These are phyloP conservation scores for Cicer arietinum DNA, from an alignment of 306 rosid genomes.

Conservation along the genomic window DNA sequence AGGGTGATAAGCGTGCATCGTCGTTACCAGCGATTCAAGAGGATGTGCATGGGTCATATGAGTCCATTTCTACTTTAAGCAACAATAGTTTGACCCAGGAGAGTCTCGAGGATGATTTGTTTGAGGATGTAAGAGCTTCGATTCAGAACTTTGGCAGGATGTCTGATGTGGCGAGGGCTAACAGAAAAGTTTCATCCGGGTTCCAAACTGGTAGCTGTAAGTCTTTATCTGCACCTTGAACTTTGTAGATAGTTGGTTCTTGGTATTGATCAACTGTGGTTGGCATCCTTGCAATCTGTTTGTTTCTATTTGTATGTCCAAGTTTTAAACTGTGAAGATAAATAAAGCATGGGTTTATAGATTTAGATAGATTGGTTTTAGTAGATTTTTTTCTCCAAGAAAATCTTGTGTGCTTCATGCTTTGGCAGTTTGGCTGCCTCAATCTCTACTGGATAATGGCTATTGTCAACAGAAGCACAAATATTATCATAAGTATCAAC, in stretches of 20 bases:
- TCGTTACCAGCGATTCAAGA: conserved; percentile 66
- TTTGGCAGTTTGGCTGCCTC: not conserved
- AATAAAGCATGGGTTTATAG: not conserved
- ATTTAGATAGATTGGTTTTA: not conserved
- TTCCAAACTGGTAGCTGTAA: conserved; percentile 50
- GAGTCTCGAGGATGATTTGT: conserved; percentile 66
- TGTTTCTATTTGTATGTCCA: not conserved
- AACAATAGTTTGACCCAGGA: conserved; percentile 73
- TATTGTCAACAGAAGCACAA: not conserved
- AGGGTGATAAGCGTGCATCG: conserved; percentile 36
- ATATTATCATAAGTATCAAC: not conserved
- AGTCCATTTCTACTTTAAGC: conserved; percentile 71
- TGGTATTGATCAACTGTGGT: not conserved
- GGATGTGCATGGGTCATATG: conserved; percentile 71
- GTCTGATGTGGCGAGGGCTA: conserved; percentile 42
- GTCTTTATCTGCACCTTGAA: conserved; percentile 36
- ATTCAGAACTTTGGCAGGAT: conserved; percentile 76
- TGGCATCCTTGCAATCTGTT: conserved; percentile 4
- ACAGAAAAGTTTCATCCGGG: conserved; percentile 38
- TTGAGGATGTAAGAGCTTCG: conserved; percentile 91
- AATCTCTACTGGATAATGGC: not conserved
- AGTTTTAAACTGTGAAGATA: not conserved
- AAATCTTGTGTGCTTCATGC: not conserved
- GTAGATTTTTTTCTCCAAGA: not conserved
- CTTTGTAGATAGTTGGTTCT: not conserved